Evolutionary conservation across 202 grass and related monocot species (phyloP).

Genomic region (Setaria viridis): DNA sequence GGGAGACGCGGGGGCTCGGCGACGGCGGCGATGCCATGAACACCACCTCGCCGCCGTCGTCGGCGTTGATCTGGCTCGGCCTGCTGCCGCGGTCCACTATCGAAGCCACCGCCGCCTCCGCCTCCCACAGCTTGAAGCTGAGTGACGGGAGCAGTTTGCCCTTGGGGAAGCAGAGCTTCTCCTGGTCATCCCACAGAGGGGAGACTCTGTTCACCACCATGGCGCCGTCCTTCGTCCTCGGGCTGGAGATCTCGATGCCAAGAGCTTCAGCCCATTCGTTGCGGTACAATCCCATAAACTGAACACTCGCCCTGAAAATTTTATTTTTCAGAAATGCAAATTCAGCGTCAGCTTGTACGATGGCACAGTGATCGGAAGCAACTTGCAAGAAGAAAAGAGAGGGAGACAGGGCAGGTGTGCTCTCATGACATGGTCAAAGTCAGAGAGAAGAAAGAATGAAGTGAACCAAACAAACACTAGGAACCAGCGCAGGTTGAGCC

Average conservation of each 20-base stretch:
- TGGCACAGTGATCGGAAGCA: slow-evolving; percentile 23
- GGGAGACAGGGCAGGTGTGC: background rate
- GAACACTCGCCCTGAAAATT: slow-evolving; percentile 20
- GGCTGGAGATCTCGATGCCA: slow-evolving; percentile 47
- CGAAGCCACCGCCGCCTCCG: background rate
- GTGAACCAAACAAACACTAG: slow-evolving; percentile 13
- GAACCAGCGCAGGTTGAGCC: background rate
- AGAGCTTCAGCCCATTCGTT: slow-evolving; percentile 58
- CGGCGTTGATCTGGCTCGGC: background rate
- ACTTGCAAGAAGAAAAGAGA: background rate
- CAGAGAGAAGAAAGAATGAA: slow-evolving; percentile 44
- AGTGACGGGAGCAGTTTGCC: slow-evolving; percentile 46
- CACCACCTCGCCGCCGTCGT: slow-evolving; percentile 6
- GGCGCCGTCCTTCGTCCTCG: background rate
- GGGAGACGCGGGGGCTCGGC: background rate
- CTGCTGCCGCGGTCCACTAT: slow-evolving; percentile 2
- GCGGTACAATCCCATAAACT: slow-evolving; percentile 71
- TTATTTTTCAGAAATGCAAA: background rate
- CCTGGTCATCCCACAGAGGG: slow-evolving; percentile 13
- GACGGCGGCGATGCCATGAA: slow-evolving; percentile 27
- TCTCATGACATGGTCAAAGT: slow-evolving; percentile 48
- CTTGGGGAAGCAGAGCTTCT: slow-evolving; percentile 28
- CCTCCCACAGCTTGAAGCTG: slow-evolving; percentile 73
- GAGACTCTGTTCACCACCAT: slow-evolving; percentile 48
- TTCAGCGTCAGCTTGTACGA: slow-evolving; percentile 3